phyloP scores from a whole-genome alignment of 345 rosid genomes.

The Arabis alpina region DNA sequence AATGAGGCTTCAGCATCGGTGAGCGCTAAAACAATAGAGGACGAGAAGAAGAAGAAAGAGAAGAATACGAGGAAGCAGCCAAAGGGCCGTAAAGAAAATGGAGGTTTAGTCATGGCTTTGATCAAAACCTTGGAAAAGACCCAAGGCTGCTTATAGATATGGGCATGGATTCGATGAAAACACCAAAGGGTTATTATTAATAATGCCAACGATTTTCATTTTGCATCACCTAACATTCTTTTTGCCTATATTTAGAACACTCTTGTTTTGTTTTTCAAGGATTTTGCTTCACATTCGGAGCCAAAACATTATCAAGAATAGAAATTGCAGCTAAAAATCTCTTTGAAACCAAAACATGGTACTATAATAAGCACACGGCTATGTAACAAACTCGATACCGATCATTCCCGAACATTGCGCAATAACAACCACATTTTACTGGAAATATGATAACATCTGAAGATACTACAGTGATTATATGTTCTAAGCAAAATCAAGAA shows the following conservation, averaged over 20 bases:
- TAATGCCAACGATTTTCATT: constrained; percentile 31
- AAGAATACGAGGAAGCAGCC: constrained; percentile 59
- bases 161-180: constrained; percentile 35
- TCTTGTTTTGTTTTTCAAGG: constrained; percentile 27
- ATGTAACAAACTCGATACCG: not conserved
- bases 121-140: constrained; percentile 59
- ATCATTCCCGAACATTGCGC: constrained; percentile 22
- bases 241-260: constrained; percentile 22
- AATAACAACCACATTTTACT: constrained; percentile 27
- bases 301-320: constrained; percentile 23
- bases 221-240: constrained; percentile 31
- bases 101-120: constrained; percentile 47
- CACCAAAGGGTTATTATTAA: constrained; percentile 31
- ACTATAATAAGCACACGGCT: constrained; percentile 30
- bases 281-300: constrained; percentile 32
- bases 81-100: constrained; percentile 43
- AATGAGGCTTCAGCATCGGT: constrained; percentile 58
- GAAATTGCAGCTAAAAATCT: not conserved
- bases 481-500: constrained; percentile 32
- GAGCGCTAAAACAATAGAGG: constrained; percentile 50
- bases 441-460: not conserved
- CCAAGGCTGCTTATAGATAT: constrained; percentile 77
- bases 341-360: constrained; percentile 2
- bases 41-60: constrained; percentile 31
- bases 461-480: not conserved